A percentile compares a stretch with the other conserved stretches of the same genome.
These are phyloP conservation scores for Agrocybe chaxingu DNA, from an alignment of 768 basidiomycete species.

Conservation along the genomic window DNA sequence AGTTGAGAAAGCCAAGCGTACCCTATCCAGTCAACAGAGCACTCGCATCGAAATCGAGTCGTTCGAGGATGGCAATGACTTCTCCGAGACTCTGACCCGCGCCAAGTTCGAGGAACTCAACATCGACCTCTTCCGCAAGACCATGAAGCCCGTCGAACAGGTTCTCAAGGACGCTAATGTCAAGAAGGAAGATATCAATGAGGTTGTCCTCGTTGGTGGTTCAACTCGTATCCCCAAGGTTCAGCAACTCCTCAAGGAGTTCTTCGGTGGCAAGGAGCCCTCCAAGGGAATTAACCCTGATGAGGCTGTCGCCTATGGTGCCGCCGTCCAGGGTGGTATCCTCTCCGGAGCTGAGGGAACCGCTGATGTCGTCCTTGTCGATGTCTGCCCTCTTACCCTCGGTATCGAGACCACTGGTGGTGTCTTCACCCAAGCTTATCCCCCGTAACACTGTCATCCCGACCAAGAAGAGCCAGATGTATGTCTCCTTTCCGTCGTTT, in stretches of 20 bases:
- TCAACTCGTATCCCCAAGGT: slow-evolving; percentile 99
- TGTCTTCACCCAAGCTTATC: slow-evolving; percentile 97
- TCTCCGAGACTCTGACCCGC: slow-evolving; percentile 93
- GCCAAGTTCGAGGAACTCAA: slow-evolving; percentile 99
- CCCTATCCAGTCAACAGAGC: slow-evolving; percentile 84
- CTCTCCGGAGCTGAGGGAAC: slow-evolving; percentile 92
- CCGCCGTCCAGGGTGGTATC: slow-evolving; percentile 97
- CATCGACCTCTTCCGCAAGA: slow-evolving; percentile 99
- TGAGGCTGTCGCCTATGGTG: slow-evolving; percentile 98
- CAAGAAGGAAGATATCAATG: slow-evolving; percentile 96
- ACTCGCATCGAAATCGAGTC: slow-evolving; percentile 93
- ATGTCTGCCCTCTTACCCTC: slow-evolving; percentile 94
- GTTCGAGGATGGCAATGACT: slow-evolving; percentile 96
- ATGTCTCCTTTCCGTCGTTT: slow-evolving; percentile 18
- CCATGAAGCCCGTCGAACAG: slow-evolving; percentile 99
- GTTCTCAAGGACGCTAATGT: slow-evolving; percentile 97
- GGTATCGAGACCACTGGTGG: slow-evolving; percentile 99
- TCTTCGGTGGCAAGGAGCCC: slow-evolving; percentile 94
- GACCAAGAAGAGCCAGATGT: slow-evolving; percentile 95
- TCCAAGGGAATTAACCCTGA: slow-evolving; percentile 99
- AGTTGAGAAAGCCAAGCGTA: slow-evolving; percentile 94
- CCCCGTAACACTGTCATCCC: slow-evolving; percentile 98
- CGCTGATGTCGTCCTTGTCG: slow-evolving; percentile 89
- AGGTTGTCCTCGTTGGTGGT: slow-evolving; percentile 92
- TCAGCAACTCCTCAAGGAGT: slow-evolving; percentile 97